Evolutionary conservation across 345 rosid species (phyloP), one percentile per base, ranked within the genome.

Genomic region (Camelina hispida): DNA sequence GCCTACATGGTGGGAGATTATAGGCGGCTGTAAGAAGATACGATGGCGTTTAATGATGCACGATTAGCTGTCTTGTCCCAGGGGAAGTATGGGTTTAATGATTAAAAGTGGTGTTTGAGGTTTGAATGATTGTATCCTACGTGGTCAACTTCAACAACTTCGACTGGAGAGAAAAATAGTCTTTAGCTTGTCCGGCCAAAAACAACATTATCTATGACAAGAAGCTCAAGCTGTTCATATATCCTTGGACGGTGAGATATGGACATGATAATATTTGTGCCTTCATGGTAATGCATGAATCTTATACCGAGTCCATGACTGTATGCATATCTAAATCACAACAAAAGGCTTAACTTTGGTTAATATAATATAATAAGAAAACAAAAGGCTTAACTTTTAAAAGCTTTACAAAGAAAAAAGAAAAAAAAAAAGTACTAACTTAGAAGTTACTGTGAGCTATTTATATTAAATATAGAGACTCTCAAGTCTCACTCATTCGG

Each of bases 81-180:
- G 28, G 47, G 34, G 37, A 60, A 53, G 77, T 56, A 56, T 56
- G 72, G n/a, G 34, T 47, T 28, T 65, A 57, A 74, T 74, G 66
- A 57, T 74, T 74, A 74, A 66, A 43, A 56, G 58, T 56, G 32
- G 11, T 65, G 71, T 73, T 56, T 65, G 51, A 65, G 65, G 65
- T 58, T 56, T 66, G 59, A 66, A 65, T 74, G 66, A 74, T 37
- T 47, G 10, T 66, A n/a, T 46, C 32, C 30, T 55, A 65, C 58
- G 72, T 66, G 78, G 72, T 73, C 76, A 63, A 37, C 59, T 56
- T 43, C 72, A 74, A 46, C 78, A 65, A 66, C 58, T 47, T 74
- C 59, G 42, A 56, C 67, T 66, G 28, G 4, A 6, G 37, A 34
- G 2, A 32, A 64, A 58, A 1, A 20, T 55, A 43, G 16, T 44